These are phyloP conservation scores for Ceratobasidium sp. DNA, from an alignment of 1,284 basidiomycete genomes.

Conservation along the genomic window DNA sequence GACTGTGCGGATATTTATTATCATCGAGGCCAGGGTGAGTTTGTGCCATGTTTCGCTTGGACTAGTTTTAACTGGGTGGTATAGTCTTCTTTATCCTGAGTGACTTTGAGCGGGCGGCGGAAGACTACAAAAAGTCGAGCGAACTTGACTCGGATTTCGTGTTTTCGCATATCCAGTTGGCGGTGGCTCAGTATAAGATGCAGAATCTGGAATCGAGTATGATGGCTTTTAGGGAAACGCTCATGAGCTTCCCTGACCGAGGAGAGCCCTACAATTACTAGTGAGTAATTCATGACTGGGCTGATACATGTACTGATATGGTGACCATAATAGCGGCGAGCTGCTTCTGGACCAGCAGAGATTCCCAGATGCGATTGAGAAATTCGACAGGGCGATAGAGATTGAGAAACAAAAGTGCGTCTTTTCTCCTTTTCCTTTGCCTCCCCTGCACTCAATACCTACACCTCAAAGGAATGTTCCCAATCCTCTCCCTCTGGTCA, in stretches of 20 bases:
- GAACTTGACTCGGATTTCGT: constrained; percentile 88
- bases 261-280: constrained; percentile 95
- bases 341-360: constrained; percentile 93
- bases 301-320: constrained; percentile 14
- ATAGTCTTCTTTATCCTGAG: constrained; percentile 96
- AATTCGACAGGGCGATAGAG: constrained; percentile 94
- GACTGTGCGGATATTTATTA: constrained; percentile 98
- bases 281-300: constrained; percentile 59
- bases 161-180: constrained; percentile 96
- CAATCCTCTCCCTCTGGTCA: constrained; percentile 95
- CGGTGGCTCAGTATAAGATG: constrained; percentile 97
- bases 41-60: neutral
- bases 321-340: constrained; percentile 80
- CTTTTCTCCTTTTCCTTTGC: constrained; percentile 19
- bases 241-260: constrained; percentile 84
- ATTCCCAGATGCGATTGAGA: constrained; percentile 92
- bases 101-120: constrained; percentile 87
- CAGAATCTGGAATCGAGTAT: constrained; percentile 85
- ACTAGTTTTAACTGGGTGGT: neutral
- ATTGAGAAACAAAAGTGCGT: constrained; percentile 81
- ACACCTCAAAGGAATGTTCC: constrained; percentile 63
- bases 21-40: constrained; percentile 93
- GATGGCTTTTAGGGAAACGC: constrained; percentile 88
- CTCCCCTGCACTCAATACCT: neutral
- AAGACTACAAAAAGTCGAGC: constrained; percentile 92